Base-by-base conservation (phyloP, 345 rosid genomes). In the Citrus medica region DNA sequence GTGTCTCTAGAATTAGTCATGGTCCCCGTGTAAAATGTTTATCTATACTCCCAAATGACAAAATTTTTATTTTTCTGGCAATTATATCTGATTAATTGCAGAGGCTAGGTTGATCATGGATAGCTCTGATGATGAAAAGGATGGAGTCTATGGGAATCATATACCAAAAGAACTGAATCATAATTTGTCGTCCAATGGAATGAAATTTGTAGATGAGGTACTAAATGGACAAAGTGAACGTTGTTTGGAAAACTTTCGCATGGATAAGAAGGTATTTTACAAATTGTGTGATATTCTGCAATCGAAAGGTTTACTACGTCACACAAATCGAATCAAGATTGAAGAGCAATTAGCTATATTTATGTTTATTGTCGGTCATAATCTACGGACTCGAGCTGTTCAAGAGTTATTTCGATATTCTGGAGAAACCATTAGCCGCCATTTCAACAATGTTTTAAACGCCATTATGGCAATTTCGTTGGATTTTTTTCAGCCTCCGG, bases 401-500 rank as follows among this genome's bases (percentile, higher is more conserved):
- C 98, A 92, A 84, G 95, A 93, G 69, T 56, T 86, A 38, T 93
- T 92, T 74, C 80, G 85, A 69, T 93, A 91, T 84, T 93, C 98
- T 3, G 97, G 98, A 28, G 98, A 93, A 84, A 93, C 98, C 24
- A 95, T 93, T 24, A 95, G 98, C 78, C 94, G 97, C 69, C 97
- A 95, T 83, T 95, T 95, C 86, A 93, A 95, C 90, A 93, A 93
- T 82, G 97, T 91, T 33, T 76, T 95, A 85, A 93, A 88, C 84
- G 97, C 98, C 27, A 83, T 93, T 25, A 87, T 85, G 86, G 83
- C 94, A 9, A 85, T 95, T 76, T 92, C 98, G 3, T 82, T 82
- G 71, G 94, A 91, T 32, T 93, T 92, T 76, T 93, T 95, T 62
- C 90, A 82, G 78, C 88, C 90, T 69, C 88, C 93, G 0, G 87